Conservation (phyloP, 2,329 filamentous ascomycete genomes). For the Ophiocordyceps polyrhachis-furcata region DNA sequence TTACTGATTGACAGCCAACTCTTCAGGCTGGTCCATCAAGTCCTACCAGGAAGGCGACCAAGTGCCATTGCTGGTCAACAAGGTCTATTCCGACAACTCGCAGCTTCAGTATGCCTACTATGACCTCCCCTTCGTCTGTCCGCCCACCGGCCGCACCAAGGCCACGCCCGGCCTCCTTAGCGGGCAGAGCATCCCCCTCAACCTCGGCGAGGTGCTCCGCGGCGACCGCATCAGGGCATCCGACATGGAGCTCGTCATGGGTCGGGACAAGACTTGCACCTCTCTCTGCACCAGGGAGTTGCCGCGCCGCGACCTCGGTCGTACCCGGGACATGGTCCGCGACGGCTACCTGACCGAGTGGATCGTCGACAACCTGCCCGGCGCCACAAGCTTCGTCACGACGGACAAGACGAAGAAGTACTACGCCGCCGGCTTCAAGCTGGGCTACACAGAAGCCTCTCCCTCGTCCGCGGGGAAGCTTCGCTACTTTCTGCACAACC, state of each 20-base stretch:
- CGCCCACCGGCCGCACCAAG: constrained; percentile 48
- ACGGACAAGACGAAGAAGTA: constrained; percentile 73
- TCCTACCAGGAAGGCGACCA: constrained; percentile 59
- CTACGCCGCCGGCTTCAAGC: constrained; percentile 78
- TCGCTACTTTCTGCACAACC: constrained; percentile 67
- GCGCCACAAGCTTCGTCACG: constrained; percentile 74
- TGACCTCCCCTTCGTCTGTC: constrained; percentile 74
- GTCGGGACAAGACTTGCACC: constrained; percentile 52
- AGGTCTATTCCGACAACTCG: constrained; percentile 76
- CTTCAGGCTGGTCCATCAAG: constrained; percentile 58
- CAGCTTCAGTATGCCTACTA: constrained; percentile 86
- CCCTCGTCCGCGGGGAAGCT: constrained; percentile 38
- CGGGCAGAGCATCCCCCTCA: constrained; percentile 61
- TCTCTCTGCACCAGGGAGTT: constrained; percentile 55
- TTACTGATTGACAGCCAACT: not conserved
- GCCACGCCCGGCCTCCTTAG: constrained; percentile 51
- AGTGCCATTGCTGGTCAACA: constrained; percentile 78
- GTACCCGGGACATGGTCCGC: constrained; percentile 52
- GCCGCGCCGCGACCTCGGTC: constrained; percentile 42
- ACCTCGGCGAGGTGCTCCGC: constrained; percentile 71
- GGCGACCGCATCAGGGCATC: constrained; percentile 74
- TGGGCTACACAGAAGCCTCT: constrained; percentile 56
- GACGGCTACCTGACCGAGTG: constrained; percentile 78
- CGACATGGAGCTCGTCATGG: constrained; percentile 66
- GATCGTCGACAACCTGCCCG: constrained; percentile 84